Evolutionary conservation across 2,329 filamentous ascomycete genomes (phyloP), one percentile per base, ranked within the genome.

Genomic region (Lizonia empirigonia): DNA sequence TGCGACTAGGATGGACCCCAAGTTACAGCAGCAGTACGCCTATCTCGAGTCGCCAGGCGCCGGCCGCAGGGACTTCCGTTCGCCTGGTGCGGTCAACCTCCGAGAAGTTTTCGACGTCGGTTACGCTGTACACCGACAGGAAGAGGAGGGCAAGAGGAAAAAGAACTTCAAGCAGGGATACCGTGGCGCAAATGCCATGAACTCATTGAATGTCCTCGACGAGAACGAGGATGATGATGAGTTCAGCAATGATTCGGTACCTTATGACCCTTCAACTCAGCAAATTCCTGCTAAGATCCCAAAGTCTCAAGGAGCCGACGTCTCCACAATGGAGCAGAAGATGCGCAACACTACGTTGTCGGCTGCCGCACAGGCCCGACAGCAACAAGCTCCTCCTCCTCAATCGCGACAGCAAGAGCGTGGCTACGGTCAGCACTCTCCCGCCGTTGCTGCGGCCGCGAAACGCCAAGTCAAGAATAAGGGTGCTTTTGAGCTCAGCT

Each of bases 91-190:
- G 2, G 88, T 99, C 74, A 97, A 97, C 70, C 79, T 99, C 10
- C 90, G 94, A 53, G 94, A 99, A 74, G 92, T 97, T 2, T 99
- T 99, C 62, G 94, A 99, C 67, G 93, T 99, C 39, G 88, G 91
- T n/a, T 99, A 99, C 67, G 93, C 94, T 7, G 94, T 99, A 7
- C 94, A 97, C 71, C 82, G 94, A 37, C 91, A 97, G 74, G 94
- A 97, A 74, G 94, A 99, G 71, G 94, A 97, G 74, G 87, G 85
- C 65, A 97, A 97, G 77, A 86, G 91, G 45, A 85, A 91, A 58
- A 96, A 95, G 74, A 90, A 95, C 68, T 83, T 92, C 63, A 79
- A 84, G 76, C 80, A 92, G 80, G 83, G 88, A 64, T 79, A 88
- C 77, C 72, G 87, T 66, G 76, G 86, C 55, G 80, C 76, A 6